phyloP scores from a whole-genome alignment of 176 grass and related monocot genomes.

The Aechmea fasciata region DNA sequence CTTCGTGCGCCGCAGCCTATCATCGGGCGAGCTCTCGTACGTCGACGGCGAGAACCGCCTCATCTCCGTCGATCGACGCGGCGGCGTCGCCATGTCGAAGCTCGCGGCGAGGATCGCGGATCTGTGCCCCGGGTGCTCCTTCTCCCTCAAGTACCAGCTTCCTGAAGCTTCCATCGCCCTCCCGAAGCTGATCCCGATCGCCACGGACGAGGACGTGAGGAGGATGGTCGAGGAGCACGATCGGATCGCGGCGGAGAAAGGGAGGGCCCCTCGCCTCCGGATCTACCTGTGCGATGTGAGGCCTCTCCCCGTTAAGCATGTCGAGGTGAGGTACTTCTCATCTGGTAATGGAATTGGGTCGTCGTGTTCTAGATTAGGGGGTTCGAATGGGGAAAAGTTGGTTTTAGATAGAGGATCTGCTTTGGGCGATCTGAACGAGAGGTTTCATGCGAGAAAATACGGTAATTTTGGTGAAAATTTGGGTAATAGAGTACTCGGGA shows the following conservation, averaged over 20 bases:
- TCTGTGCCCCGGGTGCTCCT: neutral
- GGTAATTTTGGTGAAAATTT: neutral
- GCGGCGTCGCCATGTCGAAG: neutral
- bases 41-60: neutral
- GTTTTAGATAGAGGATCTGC: neutral
- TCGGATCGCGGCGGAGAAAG: constrained; percentile 6
- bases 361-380: neutral
- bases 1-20: neutral
- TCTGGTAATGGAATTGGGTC: neutral
- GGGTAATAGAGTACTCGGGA: neutral
- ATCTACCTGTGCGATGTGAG: neutral
- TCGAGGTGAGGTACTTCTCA: neutral
- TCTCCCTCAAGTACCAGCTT: constrained; percentile 9
- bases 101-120: neutral
- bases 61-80: constrained; percentile 1
- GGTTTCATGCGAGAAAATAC: neutral
- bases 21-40: neutral
- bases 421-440: constrained; percentile 2
- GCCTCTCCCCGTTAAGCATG: neutral
- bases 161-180: neutral
- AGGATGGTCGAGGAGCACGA: neutral
- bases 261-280: neutral
- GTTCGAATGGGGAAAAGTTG: neutral
- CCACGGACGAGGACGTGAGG: constrained; percentile 1
- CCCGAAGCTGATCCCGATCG: neutral